A percentile compares a stretch with the other conserved stretches of the same genome.
Evolutionary conservation across 2,329 filamentous ascomycete genomes (phyloP).

Genomic region (Alternaria sp.): DNA sequence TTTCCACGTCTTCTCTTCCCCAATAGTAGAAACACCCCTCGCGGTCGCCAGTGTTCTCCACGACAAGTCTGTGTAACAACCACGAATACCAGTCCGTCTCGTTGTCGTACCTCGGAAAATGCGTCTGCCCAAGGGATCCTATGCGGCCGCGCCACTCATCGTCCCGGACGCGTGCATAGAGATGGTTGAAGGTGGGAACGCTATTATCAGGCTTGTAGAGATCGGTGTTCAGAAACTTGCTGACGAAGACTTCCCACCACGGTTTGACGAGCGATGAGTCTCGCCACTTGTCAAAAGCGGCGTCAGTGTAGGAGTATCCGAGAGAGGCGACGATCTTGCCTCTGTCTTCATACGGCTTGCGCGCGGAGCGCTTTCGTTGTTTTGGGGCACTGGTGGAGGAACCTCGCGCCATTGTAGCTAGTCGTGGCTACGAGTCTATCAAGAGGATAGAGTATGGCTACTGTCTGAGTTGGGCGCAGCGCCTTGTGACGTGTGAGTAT

Average conservation of each 20-base stretch:
- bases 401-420: not conserved
- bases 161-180: no score
- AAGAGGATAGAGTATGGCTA: no score
- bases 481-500: no score
- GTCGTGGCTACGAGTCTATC: not conserved
- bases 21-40: not conserved
- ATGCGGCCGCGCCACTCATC: no score
- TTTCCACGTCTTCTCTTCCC: not conserved
- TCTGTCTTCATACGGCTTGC: not conserved
- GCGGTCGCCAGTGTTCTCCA: not conserved
- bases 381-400: rapidly evolving
- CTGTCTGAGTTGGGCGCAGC: no score
- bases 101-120: not conserved
- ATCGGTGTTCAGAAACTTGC: not conserved
- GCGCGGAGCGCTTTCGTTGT: not conserved
- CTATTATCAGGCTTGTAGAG: not conserved
- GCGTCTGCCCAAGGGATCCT: no score
- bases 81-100: not conserved
- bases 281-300: not conserved
- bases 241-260: not conserved
- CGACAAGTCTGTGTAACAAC: not conserved
- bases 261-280: not conserved
- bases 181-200: not conserved
- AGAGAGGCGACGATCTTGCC: not conserved
- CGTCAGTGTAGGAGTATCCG: not conserved